Conservation (phyloP, 2,329 filamentous ascomycete species). For the Penicillium vulpinum region DNA sequence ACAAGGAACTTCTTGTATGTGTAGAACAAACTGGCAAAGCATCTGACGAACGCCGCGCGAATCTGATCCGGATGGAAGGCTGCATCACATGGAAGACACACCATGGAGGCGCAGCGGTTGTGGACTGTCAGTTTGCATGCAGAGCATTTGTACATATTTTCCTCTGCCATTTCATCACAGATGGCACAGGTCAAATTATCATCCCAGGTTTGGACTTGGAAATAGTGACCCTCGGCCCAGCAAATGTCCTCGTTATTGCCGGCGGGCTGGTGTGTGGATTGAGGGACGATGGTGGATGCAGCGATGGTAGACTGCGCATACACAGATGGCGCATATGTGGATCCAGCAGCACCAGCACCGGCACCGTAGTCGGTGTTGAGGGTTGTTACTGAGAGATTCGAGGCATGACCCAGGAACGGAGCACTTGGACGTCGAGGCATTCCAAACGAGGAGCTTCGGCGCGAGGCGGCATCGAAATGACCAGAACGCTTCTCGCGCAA, state of each 20-base stretch:
- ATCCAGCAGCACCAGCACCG: no score
- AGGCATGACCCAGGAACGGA: slow-evolving; percentile 68
- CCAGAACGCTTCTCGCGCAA: slow-evolving; percentile 92
- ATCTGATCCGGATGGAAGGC: slow-evolving; percentile 68
- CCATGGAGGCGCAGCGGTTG: slow-evolving; percentile 58
- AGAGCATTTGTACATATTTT: slow-evolving; percentile 53
- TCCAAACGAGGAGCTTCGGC: slow-evolving; percentile 90
- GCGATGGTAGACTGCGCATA: slow-evolving; percentile 54
- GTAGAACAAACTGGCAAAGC: slow-evolving; percentile 68
- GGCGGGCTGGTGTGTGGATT: slow-evolving; percentile 39
- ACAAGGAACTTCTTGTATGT: slow-evolving; percentile 66
- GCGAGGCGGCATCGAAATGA: slow-evolving; percentile 78
- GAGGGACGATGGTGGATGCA: slow-evolving; percentile 53
- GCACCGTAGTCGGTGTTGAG: slow-evolving; percentile 42
- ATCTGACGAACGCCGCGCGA: slow-evolving; percentile 67
- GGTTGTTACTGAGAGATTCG: slow-evolving; percentile 47
- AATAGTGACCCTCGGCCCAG: slow-evolving; percentile 52
- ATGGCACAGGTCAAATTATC: slow-evolving; percentile 48
- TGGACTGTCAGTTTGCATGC: slow-evolving; percentile 56
- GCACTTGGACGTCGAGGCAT: slow-evolving; percentile 67
- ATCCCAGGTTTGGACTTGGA: slow-evolving; percentile 47
- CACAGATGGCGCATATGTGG: slow-evolving; percentile 51
- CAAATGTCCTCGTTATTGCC: slow-evolving; percentile 44
- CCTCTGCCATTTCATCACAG: slow-evolving; percentile 60
- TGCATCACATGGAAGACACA: slow-evolving; percentile 65